Evolutionary conservation across 345 rosid species (phyloP).

Genomic region (Corymbia maculata): DNA sequence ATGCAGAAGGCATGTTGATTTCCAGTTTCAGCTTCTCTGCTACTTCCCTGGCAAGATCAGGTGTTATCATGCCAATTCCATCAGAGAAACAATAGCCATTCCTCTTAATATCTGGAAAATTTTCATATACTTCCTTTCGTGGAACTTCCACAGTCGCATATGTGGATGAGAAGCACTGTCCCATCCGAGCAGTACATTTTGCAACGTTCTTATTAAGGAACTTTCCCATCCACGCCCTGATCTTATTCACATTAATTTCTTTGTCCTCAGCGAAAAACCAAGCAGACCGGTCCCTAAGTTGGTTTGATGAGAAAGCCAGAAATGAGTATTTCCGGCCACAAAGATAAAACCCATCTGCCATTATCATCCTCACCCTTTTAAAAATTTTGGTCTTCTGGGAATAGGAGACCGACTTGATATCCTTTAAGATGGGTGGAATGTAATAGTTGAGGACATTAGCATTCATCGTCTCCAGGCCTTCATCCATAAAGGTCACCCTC

Average conservation of each 20-base stretch:
- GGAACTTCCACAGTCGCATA: constrained; percentile 82
- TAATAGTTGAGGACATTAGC: constrained; percentile 32
- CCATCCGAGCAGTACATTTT: constrained; percentile 98
- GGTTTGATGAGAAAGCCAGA: constrained; percentile 91
- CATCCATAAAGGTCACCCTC: constrained; percentile 89
- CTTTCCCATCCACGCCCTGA: constrained; percentile 82
- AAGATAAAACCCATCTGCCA: constrained; percentile 61
- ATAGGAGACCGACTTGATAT: constrained; percentile 12
- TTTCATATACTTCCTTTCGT: constrained; percentile 20
- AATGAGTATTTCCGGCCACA: constrained; percentile 78
- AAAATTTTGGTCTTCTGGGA: constrained; percentile 63
- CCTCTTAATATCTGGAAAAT: constrained; percentile 54
- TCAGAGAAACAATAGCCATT: constrained; percentile 65
- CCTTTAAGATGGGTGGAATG: not conserved
- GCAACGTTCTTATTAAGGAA: constrained; percentile 53
- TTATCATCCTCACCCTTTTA: constrained; percentile 55
- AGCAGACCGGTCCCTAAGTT: constrained; percentile 82
- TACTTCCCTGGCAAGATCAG: constrained; percentile 75
- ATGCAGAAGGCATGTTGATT: constrained; percentile 48
- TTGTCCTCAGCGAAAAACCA: constrained; percentile 88
- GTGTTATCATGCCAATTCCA: constrained; percentile 81
- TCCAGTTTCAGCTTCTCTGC: constrained; percentile 61
- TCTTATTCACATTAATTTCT: constrained; percentile 22
- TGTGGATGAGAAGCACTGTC: constrained; percentile 91
- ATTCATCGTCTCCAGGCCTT: constrained; percentile 67